These are phyloP conservation scores for Astragalus glycyphyllos DNA, from an alignment of 306 rosid species.

Conservation along the genomic window DNA sequence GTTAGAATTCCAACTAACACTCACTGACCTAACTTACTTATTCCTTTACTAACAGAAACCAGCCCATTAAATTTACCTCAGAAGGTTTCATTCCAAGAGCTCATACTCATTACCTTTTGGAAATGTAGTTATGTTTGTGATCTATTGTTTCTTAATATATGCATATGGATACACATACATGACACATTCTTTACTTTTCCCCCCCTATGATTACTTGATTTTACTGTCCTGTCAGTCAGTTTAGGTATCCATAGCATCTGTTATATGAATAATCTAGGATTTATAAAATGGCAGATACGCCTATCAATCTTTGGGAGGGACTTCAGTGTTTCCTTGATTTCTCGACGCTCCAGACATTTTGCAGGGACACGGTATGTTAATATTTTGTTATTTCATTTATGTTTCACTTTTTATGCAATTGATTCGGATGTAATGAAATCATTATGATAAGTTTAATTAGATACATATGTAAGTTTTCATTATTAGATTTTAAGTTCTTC, in stretches of 20 bases:
- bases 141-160: not conserved
- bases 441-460: constrained; percentile 12
- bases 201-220: constrained; percentile 5
- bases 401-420: constrained; percentile 21
- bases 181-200: not conserved
- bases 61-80: not conserved
- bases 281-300: constrained; percentile 63
- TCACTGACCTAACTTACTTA: not conserved
- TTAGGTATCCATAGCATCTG: constrained; percentile 13
- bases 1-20: not conserved
- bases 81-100: constrained; percentile 8
- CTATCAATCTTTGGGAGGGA: constrained; percentile 93
- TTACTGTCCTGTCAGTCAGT: constrained; percentile 28
- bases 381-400: constrained; percentile 20
- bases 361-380: constrained; percentile 92
- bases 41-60: constrained; percentile 1
- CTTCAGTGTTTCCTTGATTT: constrained; percentile 79
- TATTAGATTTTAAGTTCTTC: constrained; percentile 27
- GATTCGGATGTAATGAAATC: constrained; percentile 34
- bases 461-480: not conserved
- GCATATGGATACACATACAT: not conserved
- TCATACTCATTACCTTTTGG: constrained; percentile 2
- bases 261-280: constrained; percentile 34
- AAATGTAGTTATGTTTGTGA: constrained; percentile 2
- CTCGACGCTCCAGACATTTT: constrained; percentile 96